These are phyloP conservation scores for Rugonectria rugulosa DNA, from an alignment of 2,329 filamentous ascomycete genomes.

Conservation along the genomic window DNA sequence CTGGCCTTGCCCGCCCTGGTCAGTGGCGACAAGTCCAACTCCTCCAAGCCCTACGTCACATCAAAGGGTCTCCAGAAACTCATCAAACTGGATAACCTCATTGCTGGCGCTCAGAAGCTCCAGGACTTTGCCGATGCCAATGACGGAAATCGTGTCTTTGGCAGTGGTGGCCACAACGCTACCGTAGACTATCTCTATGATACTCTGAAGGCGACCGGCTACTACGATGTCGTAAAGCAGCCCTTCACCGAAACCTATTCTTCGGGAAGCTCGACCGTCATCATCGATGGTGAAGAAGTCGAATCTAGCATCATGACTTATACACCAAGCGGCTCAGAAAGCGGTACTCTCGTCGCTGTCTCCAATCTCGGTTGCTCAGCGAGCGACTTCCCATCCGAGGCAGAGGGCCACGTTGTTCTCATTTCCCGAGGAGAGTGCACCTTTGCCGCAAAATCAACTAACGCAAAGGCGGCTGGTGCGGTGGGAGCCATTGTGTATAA, in stretches of 20 bases:
- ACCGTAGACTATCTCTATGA: constrained; percentile 55
- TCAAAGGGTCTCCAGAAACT: constrained; percentile 49
- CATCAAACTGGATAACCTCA: constrained; percentile 50
- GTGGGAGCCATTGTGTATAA: constrained; percentile 68
- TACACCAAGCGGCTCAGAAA: constrained; percentile 56
- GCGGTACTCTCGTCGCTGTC: constrained; percentile 53
- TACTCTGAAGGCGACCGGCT: constrained; percentile 46
- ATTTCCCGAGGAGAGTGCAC: constrained; percentile 66
- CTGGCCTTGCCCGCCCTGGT: constrained; percentile 36
- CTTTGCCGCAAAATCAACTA: constrained; percentile 64
- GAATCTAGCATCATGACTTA: constrained; percentile 52
- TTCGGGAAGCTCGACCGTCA: constrained; percentile 41
- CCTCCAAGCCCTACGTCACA: constrained; percentile 43
- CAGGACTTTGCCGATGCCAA: constrained; percentile 53
- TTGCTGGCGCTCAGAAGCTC: constrained; percentile 53
- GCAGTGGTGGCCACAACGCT: constrained; percentile 53
- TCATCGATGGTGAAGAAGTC: constrained; percentile 40
- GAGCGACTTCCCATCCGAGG: constrained; percentile 60
- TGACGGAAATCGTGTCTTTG: constrained; percentile 53
- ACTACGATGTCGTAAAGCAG: constrained; percentile 55
- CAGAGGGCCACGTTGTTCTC: constrained; percentile 65
- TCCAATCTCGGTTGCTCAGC: constrained; percentile 61
- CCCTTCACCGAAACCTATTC: constrained; percentile 51
- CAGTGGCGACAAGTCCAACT: constrained; percentile 26
- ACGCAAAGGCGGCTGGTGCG: constrained; percentile 65